Evolutionary conservation across 768 basidiomycete species (phyloP), one percentile per base, ranked within the genome.

Genomic region (Kwoniella sp.): DNA sequence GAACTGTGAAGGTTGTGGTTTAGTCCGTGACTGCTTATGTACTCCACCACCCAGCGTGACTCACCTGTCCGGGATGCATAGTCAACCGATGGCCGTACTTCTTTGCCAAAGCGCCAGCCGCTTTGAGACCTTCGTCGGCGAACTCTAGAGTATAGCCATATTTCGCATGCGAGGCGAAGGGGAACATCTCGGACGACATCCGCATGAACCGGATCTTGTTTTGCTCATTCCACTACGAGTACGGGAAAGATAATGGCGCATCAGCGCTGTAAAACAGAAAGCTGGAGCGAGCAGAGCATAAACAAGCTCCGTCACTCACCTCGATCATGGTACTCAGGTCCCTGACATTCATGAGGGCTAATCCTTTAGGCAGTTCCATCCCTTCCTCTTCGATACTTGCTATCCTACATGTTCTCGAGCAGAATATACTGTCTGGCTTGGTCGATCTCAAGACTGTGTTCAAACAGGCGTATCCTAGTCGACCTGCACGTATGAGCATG

Each of bases 101-200:
- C 41, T 85, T 86, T 13, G 90, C 90, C 25, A 91, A 83, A 5
- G 82, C 84, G 1, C 90, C 91, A 25, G 86, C 87, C 82, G 83
- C 84, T 72, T 84, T 84, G 50, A 87, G 73, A 62, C 84, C 85
- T 28, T 82, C 81, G 4, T 85, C 83, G 5, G 90, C 92, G 65
- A 90, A 93, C 8, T 86, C 85, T 26, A 97, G 84, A 17, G 87
- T 85, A 79, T 97, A 96, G 0, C 92, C 92, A 73, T 92, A 86
- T 22, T 83, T 84, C 20, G 82, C 83, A 70, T 97, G 94, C 0
- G 76, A 78, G 0, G 93, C 92, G 72, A 89, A 96, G 0, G 93
- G 93, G 80, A 96, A 95, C 86, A 96, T 88, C 69, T 93, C 91
- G 8, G 91, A 92, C 0, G 92, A 93, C 69, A 95, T 77, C 51